A percentile compares a stretch with the other conserved stretches of the same genome.
Evolutionary conservation across 208 protist genomes (phyloP).

Genomic region (Porcisia hertigi): DNA sequence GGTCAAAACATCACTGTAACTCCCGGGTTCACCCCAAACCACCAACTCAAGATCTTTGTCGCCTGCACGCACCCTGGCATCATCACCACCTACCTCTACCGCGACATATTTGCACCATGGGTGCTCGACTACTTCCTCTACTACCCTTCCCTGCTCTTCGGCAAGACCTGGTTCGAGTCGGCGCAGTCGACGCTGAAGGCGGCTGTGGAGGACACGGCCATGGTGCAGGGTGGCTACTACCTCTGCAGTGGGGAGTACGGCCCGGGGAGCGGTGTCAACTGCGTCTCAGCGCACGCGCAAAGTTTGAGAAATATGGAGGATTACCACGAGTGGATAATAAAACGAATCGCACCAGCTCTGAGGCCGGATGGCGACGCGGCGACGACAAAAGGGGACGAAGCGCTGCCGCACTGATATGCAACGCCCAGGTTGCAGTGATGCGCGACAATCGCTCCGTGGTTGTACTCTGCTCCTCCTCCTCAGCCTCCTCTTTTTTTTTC

Average conservation of each 20-base stretch:
- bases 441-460: not conserved
- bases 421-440: not conserved
- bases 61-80: slow-evolving; percentile 83
- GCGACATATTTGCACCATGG: slow-evolving; percentile 69
- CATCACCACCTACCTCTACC: slow-evolving; percentile 80
- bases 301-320: slow-evolving; percentile 28
- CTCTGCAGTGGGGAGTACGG: slow-evolving; percentile 79
- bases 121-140: slow-evolving; percentile 79
- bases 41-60: slow-evolving; percentile 62
- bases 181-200: slow-evolving; percentile 73
- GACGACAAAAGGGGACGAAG: not conserved
- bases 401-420: not conserved
- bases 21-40: not conserved
- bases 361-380: not conserved
- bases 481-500: no score
- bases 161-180: slow-evolving; percentile 81
- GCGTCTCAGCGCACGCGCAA: slow-evolving; percentile 59
- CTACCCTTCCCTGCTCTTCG: slow-evolving; percentile 79
- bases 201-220: slow-evolving; percentile 48
- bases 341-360: slow-evolving; percentile 33
- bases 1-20: not conserved
- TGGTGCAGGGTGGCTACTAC: slow-evolving; percentile 83
- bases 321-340: slow-evolving; percentile 59
- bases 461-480: no score
- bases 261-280: slow-evolving; percentile 53